Percentiles rank a stretch among this genome's conserved stretches.
These are phyloP conservation scores for Neoboletus magnificus DNA, from an alignment of 768 basidiomycete species.

Conservation along the genomic window DNA sequence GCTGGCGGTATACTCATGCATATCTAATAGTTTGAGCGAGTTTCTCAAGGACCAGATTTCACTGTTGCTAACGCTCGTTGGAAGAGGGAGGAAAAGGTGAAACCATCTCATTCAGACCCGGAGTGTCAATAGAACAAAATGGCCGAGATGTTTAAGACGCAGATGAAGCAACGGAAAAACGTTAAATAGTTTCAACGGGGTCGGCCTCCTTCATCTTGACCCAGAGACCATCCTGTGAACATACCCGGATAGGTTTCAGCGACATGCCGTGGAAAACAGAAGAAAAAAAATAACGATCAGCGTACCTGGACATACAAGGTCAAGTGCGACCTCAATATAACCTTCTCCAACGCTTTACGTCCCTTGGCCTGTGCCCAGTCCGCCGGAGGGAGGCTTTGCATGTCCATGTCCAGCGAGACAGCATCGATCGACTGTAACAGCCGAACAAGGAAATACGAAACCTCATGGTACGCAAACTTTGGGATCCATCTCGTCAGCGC, in stretches of 20 bases:
- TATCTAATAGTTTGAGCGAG: slow-evolving; percentile 30
- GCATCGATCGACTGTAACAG: slow-evolving; percentile 47
- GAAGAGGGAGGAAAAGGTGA: no score
- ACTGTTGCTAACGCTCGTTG: not conserved
- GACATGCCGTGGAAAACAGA: no score
- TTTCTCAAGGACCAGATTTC: slow-evolving; percentile 6
- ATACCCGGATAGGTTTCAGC: not conserved
- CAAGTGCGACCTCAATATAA: slow-evolving; percentile 38
- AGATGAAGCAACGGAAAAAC: no score
- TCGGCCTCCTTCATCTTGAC: slow-evolving; percentile 21
- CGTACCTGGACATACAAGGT: slow-evolving; percentile 44
- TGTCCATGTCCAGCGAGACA: slow-evolving; percentile 38
- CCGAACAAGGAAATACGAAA: slow-evolving; percentile 52
- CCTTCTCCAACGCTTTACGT: slow-evolving; percentile 40
- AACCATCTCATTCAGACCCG: not conserved
- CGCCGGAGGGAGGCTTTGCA: slow-evolving; percentile 33
- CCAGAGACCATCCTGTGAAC: slow-evolving; percentile 25
- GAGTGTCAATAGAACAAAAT: not conserved
- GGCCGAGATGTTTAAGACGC: not conserved
- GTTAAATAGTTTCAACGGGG: slow-evolving; percentile 1
- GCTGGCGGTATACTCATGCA: slow-evolving; percentile 27
- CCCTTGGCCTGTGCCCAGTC: slow-evolving; percentile 33
- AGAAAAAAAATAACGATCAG: not conserved
- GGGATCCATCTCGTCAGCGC: no score
- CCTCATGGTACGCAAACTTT: slow-evolving; percentile 53